Percentiles rank a stretch among this genome's conserved stretches.
phyloP scores from a whole-genome alignment of 1,284 basidiomycete species.

The Cystobasidiaceae sp. region DNA sequence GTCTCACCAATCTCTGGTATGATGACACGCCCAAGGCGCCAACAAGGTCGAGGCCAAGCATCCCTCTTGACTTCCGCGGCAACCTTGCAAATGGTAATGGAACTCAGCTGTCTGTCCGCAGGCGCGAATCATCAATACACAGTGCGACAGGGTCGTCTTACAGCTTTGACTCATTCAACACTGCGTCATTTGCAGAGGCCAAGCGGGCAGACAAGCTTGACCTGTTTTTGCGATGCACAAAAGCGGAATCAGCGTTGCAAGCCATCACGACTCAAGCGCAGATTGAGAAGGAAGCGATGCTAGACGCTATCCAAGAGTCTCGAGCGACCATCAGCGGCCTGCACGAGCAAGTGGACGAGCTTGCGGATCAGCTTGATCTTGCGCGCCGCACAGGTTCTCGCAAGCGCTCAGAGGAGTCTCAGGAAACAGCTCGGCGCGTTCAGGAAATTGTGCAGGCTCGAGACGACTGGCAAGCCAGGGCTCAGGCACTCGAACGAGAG shows the following conservation, averaged over 20 bases:
- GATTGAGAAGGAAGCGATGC: slow-evolving; percentile 24
- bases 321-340: slow-evolving; percentile 8
- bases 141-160: neutral
- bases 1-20: slow-evolving; percentile 7
- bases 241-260: slow-evolving; percentile 18
- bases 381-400: neutral
- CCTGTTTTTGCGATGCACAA: slow-evolving; percentile 26
- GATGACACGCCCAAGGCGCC: slow-evolving; percentile 18
- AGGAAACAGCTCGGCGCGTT: slow-evolving; percentile 13
- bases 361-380: neutral
- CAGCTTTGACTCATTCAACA: neutral
- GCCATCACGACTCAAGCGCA: slow-evolving; percentile 13
- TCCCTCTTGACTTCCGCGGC: slow-evolving; percentile 8
- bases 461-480: slow-evolving; percentile 23
- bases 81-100: neutral
- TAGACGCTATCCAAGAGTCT: slow-evolving; percentile 24
- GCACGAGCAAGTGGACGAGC: slow-evolving; percentile 21
- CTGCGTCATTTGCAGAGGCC: slow-evolving; percentile 7
- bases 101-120: too few relatives aligned
- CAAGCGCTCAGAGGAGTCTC: neutral
- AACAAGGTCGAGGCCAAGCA: neutral
- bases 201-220: slow-evolving; percentile 26
- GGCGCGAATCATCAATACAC: neutral
- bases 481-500: slow-evolving; percentile 17
- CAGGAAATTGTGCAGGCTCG: slow-evolving; percentile 23